These are phyloP conservation scores for Saccharomyces hybrid DNA, from an alignment of 1,139 yeast genomes.

Conservation along the genomic window DNA sequence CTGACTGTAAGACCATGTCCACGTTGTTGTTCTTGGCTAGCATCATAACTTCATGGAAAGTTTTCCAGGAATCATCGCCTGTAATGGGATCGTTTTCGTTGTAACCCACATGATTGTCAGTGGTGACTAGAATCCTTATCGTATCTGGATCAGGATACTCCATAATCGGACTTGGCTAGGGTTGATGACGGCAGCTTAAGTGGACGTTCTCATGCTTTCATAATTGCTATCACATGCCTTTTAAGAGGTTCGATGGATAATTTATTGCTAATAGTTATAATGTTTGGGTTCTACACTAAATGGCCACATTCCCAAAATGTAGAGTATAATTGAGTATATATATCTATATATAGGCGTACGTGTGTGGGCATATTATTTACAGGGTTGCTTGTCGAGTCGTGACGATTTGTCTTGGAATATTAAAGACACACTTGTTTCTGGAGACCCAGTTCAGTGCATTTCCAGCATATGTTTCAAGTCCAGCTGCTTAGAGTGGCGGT, in stretches of 20 bases:
- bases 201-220: not conserved
- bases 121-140: constrained; percentile 69
- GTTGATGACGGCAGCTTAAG: not conserved
- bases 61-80: constrained; percentile 82
- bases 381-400: not conserved
- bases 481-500: constrained; percentile 63
- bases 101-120: constrained; percentile 96
- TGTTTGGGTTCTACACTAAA: not conserved
- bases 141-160: constrained; percentile 43
- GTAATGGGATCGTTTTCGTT: constrained; percentile 83
- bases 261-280: not conserved
- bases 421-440: not conserved
- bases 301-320: not conserved
- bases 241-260: not conserved
- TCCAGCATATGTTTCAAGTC: constrained; percentile 59
- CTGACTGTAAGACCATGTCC: constrained; percentile 87
- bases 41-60: constrained; percentile 72
- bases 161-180: constrained; percentile 9
- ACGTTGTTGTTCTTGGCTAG: constrained; percentile 64
- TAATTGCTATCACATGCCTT: not conserved
- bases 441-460: not conserved
- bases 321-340: not conserved
- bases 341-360: not conserved
- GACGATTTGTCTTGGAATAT: not conserved
- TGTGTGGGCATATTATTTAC: not conserved